Evolutionary conservation across 768 basidiomycete species (phyloP).

Genomic region (Mycena amicta): DNA sequence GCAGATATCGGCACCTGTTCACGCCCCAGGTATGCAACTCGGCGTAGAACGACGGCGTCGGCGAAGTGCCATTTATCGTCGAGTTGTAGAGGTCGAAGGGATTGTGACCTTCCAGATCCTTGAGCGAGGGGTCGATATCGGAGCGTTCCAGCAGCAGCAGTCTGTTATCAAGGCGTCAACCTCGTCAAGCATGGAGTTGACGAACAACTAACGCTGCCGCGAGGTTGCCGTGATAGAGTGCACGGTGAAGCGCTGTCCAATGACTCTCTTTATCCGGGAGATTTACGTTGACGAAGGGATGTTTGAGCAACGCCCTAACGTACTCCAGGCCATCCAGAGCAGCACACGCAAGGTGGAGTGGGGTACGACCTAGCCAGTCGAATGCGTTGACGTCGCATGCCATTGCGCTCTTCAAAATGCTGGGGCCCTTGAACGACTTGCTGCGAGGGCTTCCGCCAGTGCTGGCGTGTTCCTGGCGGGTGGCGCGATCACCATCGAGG

Average conservation of each 20-base stretch:
- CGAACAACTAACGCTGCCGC: slow-evolving; percentile 57
- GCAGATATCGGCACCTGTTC: slow-evolving; percentile 58
- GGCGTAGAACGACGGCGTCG: slow-evolving; percentile 39
- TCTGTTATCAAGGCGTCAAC: slow-evolving; percentile 42
- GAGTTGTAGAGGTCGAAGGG: slow-evolving; percentile 94
- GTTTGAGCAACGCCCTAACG: slow-evolving; percentile 71
- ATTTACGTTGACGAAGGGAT: slow-evolving; percentile 80
- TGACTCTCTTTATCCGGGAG: slow-evolving; percentile 79
- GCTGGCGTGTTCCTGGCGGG: no score
- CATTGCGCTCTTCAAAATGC: slow-evolving; percentile 34
- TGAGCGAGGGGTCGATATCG: slow-evolving; percentile 72
- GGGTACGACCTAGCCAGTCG: slow-evolving; percentile 74
- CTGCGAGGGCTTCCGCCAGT: slow-evolving; percentile 30
- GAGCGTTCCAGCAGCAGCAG: slow-evolving; percentile 72
- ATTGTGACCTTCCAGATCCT: slow-evolving; percentile 88
- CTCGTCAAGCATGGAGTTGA: slow-evolving; percentile 6
- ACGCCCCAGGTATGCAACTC: slow-evolving; percentile 89
- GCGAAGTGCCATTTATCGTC: slow-evolving; percentile 76
- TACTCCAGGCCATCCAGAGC: slow-evolving; percentile 75
- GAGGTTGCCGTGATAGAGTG: slow-evolving; percentile 79
- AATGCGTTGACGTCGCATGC: slow-evolving; percentile 66
- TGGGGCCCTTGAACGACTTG: slow-evolving; percentile 59
- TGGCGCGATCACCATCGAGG: slow-evolving; percentile 49
- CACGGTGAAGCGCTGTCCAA: slow-evolving; percentile 91
- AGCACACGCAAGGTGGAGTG: slow-evolving; percentile 80